Conservation (phyloP, 2,329 filamentous ascomycete species). For the Curvularia eragrostidis region DNA sequence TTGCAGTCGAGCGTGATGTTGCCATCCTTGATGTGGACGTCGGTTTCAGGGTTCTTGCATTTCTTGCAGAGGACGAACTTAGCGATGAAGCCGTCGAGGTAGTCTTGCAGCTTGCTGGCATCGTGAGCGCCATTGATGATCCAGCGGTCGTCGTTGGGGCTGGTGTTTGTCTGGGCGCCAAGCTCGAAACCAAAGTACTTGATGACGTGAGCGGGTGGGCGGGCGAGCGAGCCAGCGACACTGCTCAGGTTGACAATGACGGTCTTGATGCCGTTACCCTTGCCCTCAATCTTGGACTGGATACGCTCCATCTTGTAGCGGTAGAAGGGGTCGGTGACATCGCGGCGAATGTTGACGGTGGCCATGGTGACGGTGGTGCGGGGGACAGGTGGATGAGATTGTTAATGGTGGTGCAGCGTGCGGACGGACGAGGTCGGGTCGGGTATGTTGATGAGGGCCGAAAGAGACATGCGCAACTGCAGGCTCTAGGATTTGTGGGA, state of each 20-base stretch:
- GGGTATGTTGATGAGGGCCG: constrained; percentile 60
- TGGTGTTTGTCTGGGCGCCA: constrained; percentile 97
- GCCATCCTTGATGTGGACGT: constrained; percentile 92
- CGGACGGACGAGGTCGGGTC: constrained; percentile 40
- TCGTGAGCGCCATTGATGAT: constrained; percentile 99
- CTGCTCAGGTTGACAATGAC: constrained; percentile 97
- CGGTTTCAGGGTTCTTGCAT: constrained; percentile 99
- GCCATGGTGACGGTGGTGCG: constrained; percentile 75
- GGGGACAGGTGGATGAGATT: constrained; percentile 32
- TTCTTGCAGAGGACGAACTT: constrained; percentile 99
- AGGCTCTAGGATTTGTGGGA: constrained; percentile 30
- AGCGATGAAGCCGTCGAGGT: constrained; percentile 97
- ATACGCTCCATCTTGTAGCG: constrained; percentile 99
- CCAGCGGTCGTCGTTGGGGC: constrained; percentile 97
- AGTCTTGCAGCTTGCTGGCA: constrained; percentile 92
- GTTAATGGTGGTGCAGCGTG: constrained; percentile 43
- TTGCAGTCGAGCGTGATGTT: constrained; percentile 96
- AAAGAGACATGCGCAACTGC: constrained; percentile 67
- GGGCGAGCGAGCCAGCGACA: constrained; percentile 88
- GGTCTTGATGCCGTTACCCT: constrained; percentile 99
- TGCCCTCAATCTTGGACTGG: constrained; percentile 99
- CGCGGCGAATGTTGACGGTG: constrained; percentile 95
- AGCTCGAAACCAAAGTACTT: constrained; percentile 99
- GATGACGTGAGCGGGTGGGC: constrained; percentile 93
- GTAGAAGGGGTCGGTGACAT: constrained; percentile 99